phyloP scores from a whole-genome alignment of 306 rosid genomes.

The Comarum palustre region DNA sequence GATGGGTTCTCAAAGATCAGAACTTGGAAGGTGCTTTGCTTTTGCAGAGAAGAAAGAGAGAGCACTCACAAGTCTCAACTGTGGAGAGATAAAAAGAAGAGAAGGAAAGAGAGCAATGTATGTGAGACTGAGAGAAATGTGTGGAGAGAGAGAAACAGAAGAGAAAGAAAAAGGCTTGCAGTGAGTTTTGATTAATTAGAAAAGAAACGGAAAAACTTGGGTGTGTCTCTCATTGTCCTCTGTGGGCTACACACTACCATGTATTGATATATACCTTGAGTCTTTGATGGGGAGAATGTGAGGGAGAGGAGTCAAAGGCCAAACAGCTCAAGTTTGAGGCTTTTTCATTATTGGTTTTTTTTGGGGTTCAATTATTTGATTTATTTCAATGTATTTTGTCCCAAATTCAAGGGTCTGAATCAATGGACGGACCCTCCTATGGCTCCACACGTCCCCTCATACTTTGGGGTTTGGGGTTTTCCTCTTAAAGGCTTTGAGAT shows the following conservation, averaged over 20 bases:
- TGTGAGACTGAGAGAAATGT: conserved; percentile 25
- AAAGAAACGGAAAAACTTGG: conserved; percentile 22
- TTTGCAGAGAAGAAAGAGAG: conserved; percentile 25
- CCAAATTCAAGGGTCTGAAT: conserved; percentile 35
- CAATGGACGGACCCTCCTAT: conserved; percentile 35
- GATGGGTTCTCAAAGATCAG: conserved; percentile 36
- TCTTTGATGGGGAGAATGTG: conserved; percentile 13
- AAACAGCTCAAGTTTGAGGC: conserved; percentile 29
- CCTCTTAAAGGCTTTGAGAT: conserved; percentile 19
- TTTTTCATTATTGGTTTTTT: conserved; percentile 12
- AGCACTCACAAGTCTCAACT: conserved; percentile 29
- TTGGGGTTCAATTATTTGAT: conserved; percentile 22
- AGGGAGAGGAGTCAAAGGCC: conserved; percentile 41
- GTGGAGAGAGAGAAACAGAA: conserved; percentile 18
- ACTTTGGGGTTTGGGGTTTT: conserved; percentile 21
- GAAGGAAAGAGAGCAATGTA: conserved; percentile 20
- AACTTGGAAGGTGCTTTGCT: conserved; percentile 31
- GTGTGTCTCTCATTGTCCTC: conserved; percentile 13
- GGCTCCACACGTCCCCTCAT: conserved; percentile 42
- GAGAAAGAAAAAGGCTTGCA: conserved; percentile 10
- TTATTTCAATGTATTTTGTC: conserved; percentile 36
- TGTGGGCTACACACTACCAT: conserved; percentile 38
- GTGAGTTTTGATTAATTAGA: conserved; percentile 10
- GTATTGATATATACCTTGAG: conserved; percentile 11
- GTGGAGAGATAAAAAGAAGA: conserved; percentile 29